A percentile compares a stretch with the other conserved stretches of the same genome.
phyloP scores from a whole-genome alignment of 106 monocot species.

The Xerophyta viscosa region DNA sequence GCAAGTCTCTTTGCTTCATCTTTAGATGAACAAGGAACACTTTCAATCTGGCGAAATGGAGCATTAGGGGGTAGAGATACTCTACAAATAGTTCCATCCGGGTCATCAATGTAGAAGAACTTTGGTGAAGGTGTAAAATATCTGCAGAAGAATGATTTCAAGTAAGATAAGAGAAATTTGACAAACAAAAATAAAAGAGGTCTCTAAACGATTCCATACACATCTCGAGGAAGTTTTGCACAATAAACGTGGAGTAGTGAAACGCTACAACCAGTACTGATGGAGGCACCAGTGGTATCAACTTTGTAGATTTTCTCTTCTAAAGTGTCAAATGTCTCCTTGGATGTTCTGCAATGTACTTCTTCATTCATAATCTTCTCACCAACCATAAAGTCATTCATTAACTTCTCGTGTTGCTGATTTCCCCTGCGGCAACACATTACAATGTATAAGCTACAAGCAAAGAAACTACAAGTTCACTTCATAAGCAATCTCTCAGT shows the following conservation, averaged over 20 bases:
- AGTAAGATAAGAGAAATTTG: background rate
- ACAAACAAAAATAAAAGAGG: background rate
- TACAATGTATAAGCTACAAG: slow-evolving; percentile 3
- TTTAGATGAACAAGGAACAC: slow-evolving; percentile 58
- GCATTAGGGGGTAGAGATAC: slow-evolving; percentile 87
- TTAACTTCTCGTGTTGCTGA: slow-evolving; percentile 38
- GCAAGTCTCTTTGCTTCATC: slow-evolving; percentile 86
- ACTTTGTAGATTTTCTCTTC: slow-evolving; percentile 71
- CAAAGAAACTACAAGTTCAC: no score
- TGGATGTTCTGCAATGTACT: slow-evolving; percentile 49
- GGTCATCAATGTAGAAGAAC: slow-evolving; percentile 60
- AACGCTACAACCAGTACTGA: slow-evolving; percentile 82
- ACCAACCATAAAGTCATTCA: slow-evolving; percentile 46
- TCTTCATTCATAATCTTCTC: slow-evolving; percentile 80
- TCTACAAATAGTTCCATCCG: slow-evolving; percentile 58
- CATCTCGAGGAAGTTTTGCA: slow-evolving; percentile 70
- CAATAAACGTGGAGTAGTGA: slow-evolving; percentile 86
- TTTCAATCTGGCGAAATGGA: slow-evolving; percentile 69
- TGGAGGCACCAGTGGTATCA: slow-evolving; percentile 68
- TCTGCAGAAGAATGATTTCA: slow-evolving; percentile 23
- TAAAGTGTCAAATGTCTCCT: slow-evolving; percentile 51
- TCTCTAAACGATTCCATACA: slow-evolving; percentile 24
- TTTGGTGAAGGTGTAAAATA: slow-evolving; percentile 64
- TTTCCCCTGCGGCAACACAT: slow-evolving; percentile 78
- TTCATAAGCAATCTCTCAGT: no score